phyloP scores from a whole-genome alignment of 2,329 filamentous ascomycete genomes.

The Aspergillus pseudoglaucus region DNA sequence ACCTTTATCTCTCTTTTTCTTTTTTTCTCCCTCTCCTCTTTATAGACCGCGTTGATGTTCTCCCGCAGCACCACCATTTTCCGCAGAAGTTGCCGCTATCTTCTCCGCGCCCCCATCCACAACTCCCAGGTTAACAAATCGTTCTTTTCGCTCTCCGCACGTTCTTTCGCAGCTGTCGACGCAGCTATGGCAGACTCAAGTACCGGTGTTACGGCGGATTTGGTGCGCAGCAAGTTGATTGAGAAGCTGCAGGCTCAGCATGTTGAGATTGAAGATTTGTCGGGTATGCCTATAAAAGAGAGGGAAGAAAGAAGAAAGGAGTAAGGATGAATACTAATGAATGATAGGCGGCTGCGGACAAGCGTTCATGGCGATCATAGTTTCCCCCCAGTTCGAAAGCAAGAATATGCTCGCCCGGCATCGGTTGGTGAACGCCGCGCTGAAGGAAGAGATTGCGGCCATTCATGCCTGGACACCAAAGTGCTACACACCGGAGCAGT shows the following conservation, averaged over 20 bases:
- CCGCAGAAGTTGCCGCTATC: conserved; percentile 36
- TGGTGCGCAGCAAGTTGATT: conserved; percentile 61
- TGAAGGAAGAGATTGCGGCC: conserved; percentile 80
- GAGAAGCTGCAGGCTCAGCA: conserved; percentile 66
- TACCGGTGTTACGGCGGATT: conserved; percentile 64
- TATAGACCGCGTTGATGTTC: conserved; percentile 28
- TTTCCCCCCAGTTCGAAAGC: conserved; percentile 62
- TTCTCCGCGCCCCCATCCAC: conserved; percentile 24
- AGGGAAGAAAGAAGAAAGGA: not conserved
- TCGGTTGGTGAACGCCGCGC: conserved; percentile 72
- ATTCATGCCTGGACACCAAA: conserved; percentile 96
- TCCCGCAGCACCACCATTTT: conserved; percentile 26
- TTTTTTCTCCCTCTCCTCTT: not conserved
- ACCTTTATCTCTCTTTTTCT: not conserved
- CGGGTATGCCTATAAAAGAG: conserved; percentile 52
- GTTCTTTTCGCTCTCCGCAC: conserved; percentile 29
- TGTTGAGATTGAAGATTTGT: conserved; percentile 87
- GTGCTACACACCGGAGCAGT: conserved; percentile 87
- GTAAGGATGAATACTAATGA: not conserved
- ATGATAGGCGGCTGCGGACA: conserved; percentile 61
- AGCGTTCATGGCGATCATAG: conserved; percentile 64
- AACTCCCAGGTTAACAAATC: conserved; percentile 14
- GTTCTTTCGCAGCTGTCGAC: conserved; percentile 27
- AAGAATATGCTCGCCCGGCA: conserved; percentile 77
- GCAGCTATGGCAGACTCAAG: conserved; percentile 41